A percentile compares a stretch with the other conserved stretches of the same genome.
Conservation (phyloP, 2,329 filamentous ascomycete genomes). For the Fusarium annulatum region DNA sequence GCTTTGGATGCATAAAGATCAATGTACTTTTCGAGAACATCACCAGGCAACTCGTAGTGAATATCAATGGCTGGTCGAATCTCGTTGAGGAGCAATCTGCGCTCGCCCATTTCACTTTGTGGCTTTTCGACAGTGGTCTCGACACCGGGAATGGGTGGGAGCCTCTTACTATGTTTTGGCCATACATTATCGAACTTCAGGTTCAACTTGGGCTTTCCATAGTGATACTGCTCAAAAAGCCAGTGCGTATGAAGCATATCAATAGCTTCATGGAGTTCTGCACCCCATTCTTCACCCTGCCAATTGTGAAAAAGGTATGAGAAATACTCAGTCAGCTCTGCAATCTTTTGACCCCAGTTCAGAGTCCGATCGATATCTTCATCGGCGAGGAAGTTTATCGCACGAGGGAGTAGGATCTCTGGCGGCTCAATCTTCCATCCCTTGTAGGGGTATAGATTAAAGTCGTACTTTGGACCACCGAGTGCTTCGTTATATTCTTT, state of each 20-base stretch:
- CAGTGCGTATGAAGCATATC: constrained; percentile 50
- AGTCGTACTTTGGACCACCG: not conserved
- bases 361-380: constrained; percentile 58
- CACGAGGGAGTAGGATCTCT: constrained; percentile 46
- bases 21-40: constrained; percentile 26
- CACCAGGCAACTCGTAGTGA: constrained; percentile 40
- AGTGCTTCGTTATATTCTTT: not conserved
- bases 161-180: constrained; percentile 40
- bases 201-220: constrained; percentile 43
- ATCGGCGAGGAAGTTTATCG: constrained; percentile 60
- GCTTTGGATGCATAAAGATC: constrained; percentile 22
- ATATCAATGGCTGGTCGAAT: constrained; percentile 32
- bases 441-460: constrained; percentile 43
- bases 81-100: constrained; percentile 27
- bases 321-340: constrained; percentile 55
- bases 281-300: constrained; percentile 45
- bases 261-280: constrained; percentile 46
- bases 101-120: constrained; percentile 18
- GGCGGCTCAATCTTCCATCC: constrained; percentile 52
- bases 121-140: not conserved
- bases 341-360: constrained; percentile 53
- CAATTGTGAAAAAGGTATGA: constrained; percentile 46
- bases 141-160: constrained; percentile 42
- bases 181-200: constrained; percentile 40
- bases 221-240: constrained; percentile 51